Conservation (phyloP, 306 rosid genomes). For the Oxytropis ochrocephala region DNA sequence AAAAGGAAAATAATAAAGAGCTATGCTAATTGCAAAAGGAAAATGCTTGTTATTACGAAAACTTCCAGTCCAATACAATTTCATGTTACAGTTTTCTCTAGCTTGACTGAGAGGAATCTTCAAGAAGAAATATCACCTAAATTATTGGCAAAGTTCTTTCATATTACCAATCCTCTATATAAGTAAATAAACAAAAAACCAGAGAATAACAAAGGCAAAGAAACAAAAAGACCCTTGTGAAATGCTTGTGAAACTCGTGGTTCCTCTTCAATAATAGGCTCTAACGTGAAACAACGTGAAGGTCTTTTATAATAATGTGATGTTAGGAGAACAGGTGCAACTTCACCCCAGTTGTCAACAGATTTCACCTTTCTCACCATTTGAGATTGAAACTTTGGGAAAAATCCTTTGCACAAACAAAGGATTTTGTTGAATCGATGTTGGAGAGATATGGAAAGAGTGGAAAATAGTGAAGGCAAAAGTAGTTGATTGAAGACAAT, state of each 20-base stretch:
- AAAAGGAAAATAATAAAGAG: no score
- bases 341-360: constrained; percentile 23
- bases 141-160: not conserved
- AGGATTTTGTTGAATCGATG: not conserved
- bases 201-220: constrained; percentile 20
- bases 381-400: not conserved
- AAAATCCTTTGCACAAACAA: not conserved
- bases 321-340: constrained; percentile 21
- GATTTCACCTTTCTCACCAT: constrained; percentile 9
- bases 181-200: constrained; percentile 20
- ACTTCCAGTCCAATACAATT: not conserved
- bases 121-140: not conserved
- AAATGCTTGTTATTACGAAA: not conserved
- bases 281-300: not conserved
- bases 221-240: not conserved
- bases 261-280: constrained; percentile 31
- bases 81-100: not conserved
- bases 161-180: constrained; percentile 16
- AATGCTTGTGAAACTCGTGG: not conserved
- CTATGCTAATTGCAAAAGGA: not conserved
- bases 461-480: not conserved
- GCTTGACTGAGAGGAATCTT: not conserved
- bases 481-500: not conserved
- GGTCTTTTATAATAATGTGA: constrained; percentile 2
- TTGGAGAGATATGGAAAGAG: not conserved